A percentile compares a stretch with the other conserved stretches of the same genome.
Conservation (phyloP, 2,329 filamentous ascomycete genomes). For the Aschersonia sp. region DNA sequence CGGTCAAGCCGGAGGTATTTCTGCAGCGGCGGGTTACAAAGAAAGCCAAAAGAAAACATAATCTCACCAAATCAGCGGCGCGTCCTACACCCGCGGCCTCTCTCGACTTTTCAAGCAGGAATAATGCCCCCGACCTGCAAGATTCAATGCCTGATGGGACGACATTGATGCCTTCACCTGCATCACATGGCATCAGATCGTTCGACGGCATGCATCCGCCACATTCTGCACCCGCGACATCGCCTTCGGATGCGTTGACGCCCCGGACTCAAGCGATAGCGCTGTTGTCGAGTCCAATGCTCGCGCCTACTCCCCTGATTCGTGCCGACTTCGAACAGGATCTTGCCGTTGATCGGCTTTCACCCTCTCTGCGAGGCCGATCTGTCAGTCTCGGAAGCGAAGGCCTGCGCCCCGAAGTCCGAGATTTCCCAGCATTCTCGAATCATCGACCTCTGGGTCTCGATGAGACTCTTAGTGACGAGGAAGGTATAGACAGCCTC, state of each 20-base stretch:
- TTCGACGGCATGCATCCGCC: conserved; percentile 8
- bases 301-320: conserved; percentile 17
- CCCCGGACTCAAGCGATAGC: conserved; percentile 13
- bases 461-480: conserved; percentile 7
- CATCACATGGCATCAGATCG: conserved; percentile 17
- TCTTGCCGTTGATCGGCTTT: conserved; percentile 21
- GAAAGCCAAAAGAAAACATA: conserved; percentile 6
- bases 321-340: conserved; percentile 22
- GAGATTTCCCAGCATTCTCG: conserved; percentile 21
- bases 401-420: conserved; percentile 15
- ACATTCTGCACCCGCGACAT: not conserved
- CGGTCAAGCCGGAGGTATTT: conserved; percentile 15
- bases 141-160: conserved; percentile 16
- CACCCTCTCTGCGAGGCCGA: conserved; percentile 18
- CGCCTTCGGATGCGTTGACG: conserved; percentile 4
- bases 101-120: not conserved
- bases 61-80: not conserved
- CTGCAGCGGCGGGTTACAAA: conserved; percentile 14
- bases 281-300: conserved; percentile 15
- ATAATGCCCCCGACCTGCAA: conserved; percentile 11
- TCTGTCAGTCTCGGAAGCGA: conserved; percentile 20
- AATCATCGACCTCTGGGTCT: conserved; percentile 18
- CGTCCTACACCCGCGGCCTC: not conserved
- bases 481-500: conserved; percentile 13
- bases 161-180: conserved; percentile 11